Base-by-base conservation (phyloP, 371 early-diverging fungal genomes). In the Apophysomyces trapeziformis region DNA sequence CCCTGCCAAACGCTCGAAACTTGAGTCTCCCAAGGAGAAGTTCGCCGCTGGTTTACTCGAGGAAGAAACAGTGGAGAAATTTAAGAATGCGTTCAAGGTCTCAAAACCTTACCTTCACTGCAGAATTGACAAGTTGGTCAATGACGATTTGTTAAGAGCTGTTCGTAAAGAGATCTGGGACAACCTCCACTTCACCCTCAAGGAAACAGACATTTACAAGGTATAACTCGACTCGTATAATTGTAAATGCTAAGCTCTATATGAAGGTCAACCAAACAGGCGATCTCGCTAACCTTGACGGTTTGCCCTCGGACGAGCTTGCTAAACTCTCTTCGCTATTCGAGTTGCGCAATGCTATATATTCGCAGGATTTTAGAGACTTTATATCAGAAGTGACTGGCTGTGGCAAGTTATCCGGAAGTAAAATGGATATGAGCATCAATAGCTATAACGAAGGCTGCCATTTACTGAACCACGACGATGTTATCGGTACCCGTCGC, bases 151-250 rank as follows among this genome's bases (percentile, higher is more conserved):
- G 16, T 69, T 93, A 9, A 72, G 82, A 11, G 76, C 76, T 38
- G 91, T 90, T 6, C 84, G 90, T 38, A 70, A 80, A 35, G 93
- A 93, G 72, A 86, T 90, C 68, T 76, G 78, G 21, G 71, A 64
- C 43, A 71, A 80, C 11, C 73, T 93, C 57, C 85, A 86, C 60
- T 90, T 88, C 45, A 91, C 91, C 8, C 72, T 75, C 18, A 93
- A 93, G 73, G 91, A 92, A 67, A 93, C 93, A 1, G 93, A 93
- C 66, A 92, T 93, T 38, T 90, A 91, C 84, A 87, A 88, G 72
- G 88, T 88, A 50, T 68, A 18, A 7, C 14, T n/a, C 7, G 37
- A 38, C 1, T 44, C 13, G 35, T 35, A 18, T 26, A 3, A 56
- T 43, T n/a, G 1, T 1, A 26, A 26, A 43, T 59, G 45, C 14